Percentiles rank a stretch among this genome's conserved stretches.
Evolutionary conservation across 441 rosid genomes (phyloP).

Genomic region (Syzygium malaccense): DNA sequence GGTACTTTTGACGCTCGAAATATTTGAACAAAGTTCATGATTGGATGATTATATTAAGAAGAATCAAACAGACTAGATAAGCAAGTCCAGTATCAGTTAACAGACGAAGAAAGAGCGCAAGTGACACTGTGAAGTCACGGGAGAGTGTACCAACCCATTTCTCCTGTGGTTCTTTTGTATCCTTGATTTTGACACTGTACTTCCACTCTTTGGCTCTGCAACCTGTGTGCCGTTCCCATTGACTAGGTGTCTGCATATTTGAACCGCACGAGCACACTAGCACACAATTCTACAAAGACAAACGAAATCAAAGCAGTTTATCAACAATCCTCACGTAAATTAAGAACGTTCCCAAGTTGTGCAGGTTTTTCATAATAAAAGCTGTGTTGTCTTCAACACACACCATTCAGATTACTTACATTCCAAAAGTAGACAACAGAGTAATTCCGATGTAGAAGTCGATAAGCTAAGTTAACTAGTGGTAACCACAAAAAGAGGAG

Average conservation of each 20-base stretch:
- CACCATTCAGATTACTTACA: too few species aligned
- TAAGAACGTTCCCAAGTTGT: too few species aligned
- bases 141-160: conserved; percentile 64
- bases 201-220: conserved; percentile 99
- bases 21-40: neutral
- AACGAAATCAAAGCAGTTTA: neutral
- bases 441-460: too few species aligned
- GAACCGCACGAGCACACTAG: conserved; percentile 77
- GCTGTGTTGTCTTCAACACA: too few species aligned
- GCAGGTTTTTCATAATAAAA: too few species aligned
- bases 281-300: conserved; percentile 56
- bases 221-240: conserved; percentile 97
- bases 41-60: neutral
- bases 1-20: neutral
- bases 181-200: conserved; percentile 83
- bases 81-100: neutral
- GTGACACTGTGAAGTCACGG: neutral
- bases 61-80: neutral
- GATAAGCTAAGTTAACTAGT: too few species aligned
- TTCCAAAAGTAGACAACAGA: too few species aligned
- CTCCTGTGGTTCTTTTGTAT: conserved; percentile 54
- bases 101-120: neutral
- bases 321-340: neutral
- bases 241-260: conserved; percentile 68
- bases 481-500: too few species aligned